Evolutionary conservation across 352 stramenopile genomes (phyloP).

Genomic region (Globisporangium megalacanthum): DNA sequence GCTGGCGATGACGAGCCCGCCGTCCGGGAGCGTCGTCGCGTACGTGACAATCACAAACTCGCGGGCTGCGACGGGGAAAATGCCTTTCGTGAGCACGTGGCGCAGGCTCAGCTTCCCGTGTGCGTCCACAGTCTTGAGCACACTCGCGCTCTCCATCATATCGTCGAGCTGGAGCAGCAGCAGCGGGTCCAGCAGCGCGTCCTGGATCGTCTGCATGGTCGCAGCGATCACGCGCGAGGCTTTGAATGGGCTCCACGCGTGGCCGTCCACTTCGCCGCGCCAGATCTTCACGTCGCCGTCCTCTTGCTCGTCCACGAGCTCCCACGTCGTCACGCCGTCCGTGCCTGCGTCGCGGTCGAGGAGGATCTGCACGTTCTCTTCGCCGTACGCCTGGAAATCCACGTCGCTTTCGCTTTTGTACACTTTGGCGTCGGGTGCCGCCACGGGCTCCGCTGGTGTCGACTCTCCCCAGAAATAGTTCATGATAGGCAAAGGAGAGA

Average conservation of each 20-base stretch:
- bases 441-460: slow-evolving; percentile 3
- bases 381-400: slow-evolving; percentile 54
- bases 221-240: slow-evolving; percentile 47
- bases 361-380: slow-evolving; percentile 65
- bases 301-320: slow-evolving; percentile 50
- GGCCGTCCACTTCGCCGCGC: slow-evolving; percentile 55
- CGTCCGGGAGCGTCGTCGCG: slow-evolving; percentile 43
- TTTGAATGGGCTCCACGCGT: slow-evolving; percentile 68
- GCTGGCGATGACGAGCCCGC: slow-evolving; percentile 54
- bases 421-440: slow-evolving; percentile 15
- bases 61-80: slow-evolving; percentile 69
- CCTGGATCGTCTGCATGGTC: slow-evolving; percentile 48
- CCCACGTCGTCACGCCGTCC: slow-evolving; percentile 68
- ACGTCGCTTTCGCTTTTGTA: slow-evolving; percentile 51
- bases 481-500: neutral
- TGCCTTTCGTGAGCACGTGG: slow-evolving; percentile 70
- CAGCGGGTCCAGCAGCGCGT: slow-evolving; percentile 51
- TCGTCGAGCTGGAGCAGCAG: slow-evolving; percentile 71
- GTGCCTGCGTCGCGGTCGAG: slow-evolving; percentile 50
- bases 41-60: slow-evolving; percentile 75
- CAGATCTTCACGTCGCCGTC: slow-evolving; percentile 47
- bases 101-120: slow-evolving; percentile 54
- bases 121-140: slow-evolving; percentile 48
- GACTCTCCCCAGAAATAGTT: slow-evolving; percentile 18
- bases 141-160: slow-evolving; percentile 66